Evolutionary conservation across 2,329 filamentous ascomycete genomes (phyloP), one percentile per base, ranked within the genome.

Genomic region (Sodiomyces alkalinus): DNA sequence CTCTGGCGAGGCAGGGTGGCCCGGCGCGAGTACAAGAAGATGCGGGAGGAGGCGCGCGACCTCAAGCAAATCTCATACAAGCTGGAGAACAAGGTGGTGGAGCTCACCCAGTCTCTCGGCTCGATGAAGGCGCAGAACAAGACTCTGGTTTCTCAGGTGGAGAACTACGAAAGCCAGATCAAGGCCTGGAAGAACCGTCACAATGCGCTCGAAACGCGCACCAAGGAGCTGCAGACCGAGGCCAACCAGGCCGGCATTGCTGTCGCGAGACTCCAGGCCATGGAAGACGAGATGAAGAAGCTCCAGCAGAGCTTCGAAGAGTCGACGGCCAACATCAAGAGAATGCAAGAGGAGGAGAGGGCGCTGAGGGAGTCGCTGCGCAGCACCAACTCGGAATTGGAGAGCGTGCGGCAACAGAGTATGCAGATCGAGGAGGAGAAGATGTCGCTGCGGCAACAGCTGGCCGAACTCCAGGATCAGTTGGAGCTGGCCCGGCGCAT

Each of bases 41-140:
- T 92, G 36, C 82, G 90, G 41, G 86, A 94, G 55, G 90, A 98
- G 56, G 90, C 90, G 39, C 80, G 90, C 48, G 92, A 98, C 61
- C 71, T 98, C 52, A 96, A 96, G 66, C 87, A 96, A 56, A 98
- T 98, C 42, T 96, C 90, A 3, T 98, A 98, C 66, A 96, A 93
- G 64, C 64, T 98, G 44, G 90, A 98, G 55, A 96, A 98, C 68
- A 98, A 98, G 73, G 90, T 98, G 37, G 83, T 98, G 37, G 90
- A 98, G 60, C 69, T 98, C 46, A 98, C 90, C 2, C 90, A 98
- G 53, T 82, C 79, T 27, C 58, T 98, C 43, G 86, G 90, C 40
- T 77, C 83, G 7, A 79, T 93, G 68, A 93, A 92, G 62, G 72
- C 77, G 37, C 82, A 93, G 58, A 98, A 98, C 69, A 94, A 92